These are phyloP conservation scores for Asclepias syriaca DNA, from an alignment of 257 asterid species.

Conservation along the genomic window DNA sequence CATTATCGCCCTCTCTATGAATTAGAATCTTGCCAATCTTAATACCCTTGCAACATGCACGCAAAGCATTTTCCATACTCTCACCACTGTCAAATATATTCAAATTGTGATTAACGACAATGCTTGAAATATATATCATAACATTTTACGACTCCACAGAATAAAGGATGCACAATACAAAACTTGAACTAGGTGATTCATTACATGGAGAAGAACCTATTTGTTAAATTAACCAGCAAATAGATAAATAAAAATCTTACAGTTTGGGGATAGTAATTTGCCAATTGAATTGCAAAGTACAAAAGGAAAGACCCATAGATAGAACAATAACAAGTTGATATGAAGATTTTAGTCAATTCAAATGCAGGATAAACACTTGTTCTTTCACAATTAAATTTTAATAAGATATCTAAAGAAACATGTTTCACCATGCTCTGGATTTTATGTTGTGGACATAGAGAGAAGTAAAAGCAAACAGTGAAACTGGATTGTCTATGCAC, in stretches of 20 bases:
- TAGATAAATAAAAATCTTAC: neutral
- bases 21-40: slow-evolving; percentile 96
- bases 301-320: neutral
- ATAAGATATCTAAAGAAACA: neutral
- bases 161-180: neutral
- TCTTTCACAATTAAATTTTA: neutral
- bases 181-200: neutral
- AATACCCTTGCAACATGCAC: slow-evolving; percentile 98
- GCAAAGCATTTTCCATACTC: slow-evolving; percentile 89
- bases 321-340: neutral
- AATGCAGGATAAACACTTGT: neutral
- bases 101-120: neutral
- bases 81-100: slow-evolving; percentile 55
- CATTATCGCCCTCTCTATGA: slow-evolving; percentile 95
- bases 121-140: neutral
- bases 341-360: neutral
- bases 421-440: neutral
- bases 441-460: slow-evolving; percentile 1
- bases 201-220: neutral
- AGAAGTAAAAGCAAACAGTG: neutral
- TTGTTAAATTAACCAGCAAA: neutral
- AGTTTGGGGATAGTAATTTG: neutral
- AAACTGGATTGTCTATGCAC: slow-evolving; percentile 29
- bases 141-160: slow-evolving; percentile 9
- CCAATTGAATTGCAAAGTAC: neutral